Evolutionary conservation across 768 basidiomycete genomes (phyloP).

Genomic region (Pleurotus platypus): DNA sequence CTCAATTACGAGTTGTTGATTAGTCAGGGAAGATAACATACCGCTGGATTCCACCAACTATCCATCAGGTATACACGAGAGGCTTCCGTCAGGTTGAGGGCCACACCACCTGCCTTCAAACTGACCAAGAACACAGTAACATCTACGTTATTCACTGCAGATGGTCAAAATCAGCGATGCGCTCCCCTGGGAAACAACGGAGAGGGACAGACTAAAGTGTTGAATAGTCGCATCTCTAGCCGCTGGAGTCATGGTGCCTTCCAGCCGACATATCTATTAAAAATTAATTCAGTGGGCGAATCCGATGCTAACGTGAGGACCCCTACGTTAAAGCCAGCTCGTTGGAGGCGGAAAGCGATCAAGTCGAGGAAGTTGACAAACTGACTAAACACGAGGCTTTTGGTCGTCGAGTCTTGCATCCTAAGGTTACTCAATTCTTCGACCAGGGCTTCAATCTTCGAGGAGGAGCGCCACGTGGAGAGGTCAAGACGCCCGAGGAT

Average conservation of each 20-base stretch:
- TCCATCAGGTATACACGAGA: constrained; percentile 97
- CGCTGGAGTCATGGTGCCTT: constrained; percentile 96
- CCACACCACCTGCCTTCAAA: constrained; percentile 94
- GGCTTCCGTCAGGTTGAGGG: constrained; percentile 86
- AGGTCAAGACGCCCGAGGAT: constrained; percentile 90
- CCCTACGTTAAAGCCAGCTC: constrained; percentile 83
- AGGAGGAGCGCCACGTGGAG: constrained; percentile 90
- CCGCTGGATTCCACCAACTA: constrained; percentile 99
- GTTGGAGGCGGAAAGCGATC: constrained; percentile 89
- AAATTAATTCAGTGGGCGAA: neutral
- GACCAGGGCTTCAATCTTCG: constrained; percentile 94
- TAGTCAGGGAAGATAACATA: constrained; percentile 23
- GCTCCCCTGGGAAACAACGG: neutral
- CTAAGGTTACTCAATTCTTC: constrained; percentile 90
- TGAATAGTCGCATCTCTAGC: constrained; percentile 93
- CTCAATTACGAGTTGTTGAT: neutral
- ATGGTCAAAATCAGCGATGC: neutral
- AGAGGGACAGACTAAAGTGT: constrained; percentile 71
- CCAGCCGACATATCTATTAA: constrained; percentile 81
- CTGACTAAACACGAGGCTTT: constrained; percentile 96
- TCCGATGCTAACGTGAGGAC: too few relatives aligned
- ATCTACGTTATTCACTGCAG: constrained; percentile 83
- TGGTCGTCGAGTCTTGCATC: constrained; percentile 83
- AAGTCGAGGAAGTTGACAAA: constrained; percentile 93
- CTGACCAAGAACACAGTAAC: constrained; percentile 98